Evolutionary conservation across 805 yeast species (phyloP).

Genomic region (Cyberlindnera amylophila): DNA sequence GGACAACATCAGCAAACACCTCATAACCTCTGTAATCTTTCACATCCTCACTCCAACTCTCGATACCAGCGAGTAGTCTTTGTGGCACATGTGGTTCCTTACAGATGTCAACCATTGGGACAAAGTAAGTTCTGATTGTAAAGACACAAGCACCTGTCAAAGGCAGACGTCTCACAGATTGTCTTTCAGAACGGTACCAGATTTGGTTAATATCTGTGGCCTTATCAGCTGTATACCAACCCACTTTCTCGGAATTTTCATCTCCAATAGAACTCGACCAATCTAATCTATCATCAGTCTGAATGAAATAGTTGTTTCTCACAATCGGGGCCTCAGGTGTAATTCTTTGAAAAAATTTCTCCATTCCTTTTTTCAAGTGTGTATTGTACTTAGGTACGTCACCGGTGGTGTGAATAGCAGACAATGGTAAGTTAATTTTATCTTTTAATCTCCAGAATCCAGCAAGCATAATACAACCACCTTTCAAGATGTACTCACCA

Average conservation of each 20-base stretch:
- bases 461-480: slow-evolving; percentile 61
- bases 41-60: slow-evolving; percentile 59
- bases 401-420: slow-evolving; percentile 59
- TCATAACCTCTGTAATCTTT: slow-evolving; percentile 56
- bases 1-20: slow-evolving; percentile 47
- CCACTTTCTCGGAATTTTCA: slow-evolving; percentile 47
- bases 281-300: slow-evolving; percentile 57
- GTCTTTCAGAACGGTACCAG: slow-evolving; percentile 62
- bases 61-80: slow-evolving; percentile 54
- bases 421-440: slow-evolving; percentile 51
- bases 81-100: slow-evolving; percentile 61
- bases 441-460: slow-evolving; percentile 70
- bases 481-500: slow-evolving; percentile 54
- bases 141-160: slow-evolving; percentile 53
- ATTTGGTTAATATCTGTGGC: slow-evolving; percentile 45
- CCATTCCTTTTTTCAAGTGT: slow-evolving; percentile 60
- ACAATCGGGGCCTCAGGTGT: slow-evolving; percentile 62
- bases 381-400: slow-evolving; percentile 64
- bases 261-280: slow-evolving; percentile 66
- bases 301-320: slow-evolving; percentile 62
- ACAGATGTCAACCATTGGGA: slow-evolving; percentile 49
- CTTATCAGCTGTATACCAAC: slow-evolving; percentile 59
- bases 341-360: slow-evolving; percentile 55
- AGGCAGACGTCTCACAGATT: slow-evolving; percentile 58
- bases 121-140: slow-evolving; percentile 61